Evolutionary conservation across 2,329 filamentous ascomycete genomes (phyloP).

Genomic region (Fusarium virguliforme): DNA sequence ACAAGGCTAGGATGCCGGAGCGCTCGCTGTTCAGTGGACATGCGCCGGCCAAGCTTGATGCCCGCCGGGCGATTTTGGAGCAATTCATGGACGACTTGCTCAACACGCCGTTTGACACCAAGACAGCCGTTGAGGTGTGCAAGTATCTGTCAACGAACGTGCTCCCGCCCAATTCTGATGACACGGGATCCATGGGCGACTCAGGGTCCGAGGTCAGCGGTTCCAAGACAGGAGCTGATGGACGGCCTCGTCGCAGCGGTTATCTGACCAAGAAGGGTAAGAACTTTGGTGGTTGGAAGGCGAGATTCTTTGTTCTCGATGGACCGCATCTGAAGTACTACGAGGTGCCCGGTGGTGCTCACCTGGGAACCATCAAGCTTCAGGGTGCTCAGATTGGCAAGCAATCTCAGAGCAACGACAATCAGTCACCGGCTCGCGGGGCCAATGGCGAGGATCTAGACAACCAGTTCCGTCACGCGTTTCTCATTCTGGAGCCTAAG

Average conservation of each 20-base stretch:
- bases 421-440: slow-evolving; percentile 72
- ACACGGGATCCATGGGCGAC: slow-evolving; percentile 58
- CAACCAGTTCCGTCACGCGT: slow-evolving; percentile 96
- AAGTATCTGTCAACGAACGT: slow-evolving; percentile 84
- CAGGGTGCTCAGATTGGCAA: slow-evolving; percentile 94
- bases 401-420: slow-evolving; percentile 72
- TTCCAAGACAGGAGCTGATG: slow-evolving; percentile 70
- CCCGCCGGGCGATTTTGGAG: slow-evolving; percentile 84
- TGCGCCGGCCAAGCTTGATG: slow-evolving; percentile 93
- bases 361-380: slow-evolving; percentile 94
- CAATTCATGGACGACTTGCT: slow-evolving; percentile 88
- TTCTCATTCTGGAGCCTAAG: slow-evolving; percentile 95
- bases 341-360: slow-evolving; percentile 89
- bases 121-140: slow-evolving; percentile 85
- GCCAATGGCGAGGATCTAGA: slow-evolving; percentile 81
- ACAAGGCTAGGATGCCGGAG: slow-evolving; percentile 85
- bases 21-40: slow-evolving; percentile 91
- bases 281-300: slow-evolving; percentile 99
- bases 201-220: slow-evolving; percentile 50
- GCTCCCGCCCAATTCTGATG: slow-evolving; percentile 74
- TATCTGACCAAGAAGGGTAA: slow-evolving; percentile 98
- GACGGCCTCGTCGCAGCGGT: slow-evolving; percentile 82
- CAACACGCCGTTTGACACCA: slow-evolving; percentile 84
- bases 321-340: slow-evolving; percentile 86
- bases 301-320: slow-evolving; percentile 75